These are phyloP conservation scores for Colletotrichum liaoningense DNA, from an alignment of 2,329 filamentous ascomycete genomes.

Conservation along the genomic window DNA sequence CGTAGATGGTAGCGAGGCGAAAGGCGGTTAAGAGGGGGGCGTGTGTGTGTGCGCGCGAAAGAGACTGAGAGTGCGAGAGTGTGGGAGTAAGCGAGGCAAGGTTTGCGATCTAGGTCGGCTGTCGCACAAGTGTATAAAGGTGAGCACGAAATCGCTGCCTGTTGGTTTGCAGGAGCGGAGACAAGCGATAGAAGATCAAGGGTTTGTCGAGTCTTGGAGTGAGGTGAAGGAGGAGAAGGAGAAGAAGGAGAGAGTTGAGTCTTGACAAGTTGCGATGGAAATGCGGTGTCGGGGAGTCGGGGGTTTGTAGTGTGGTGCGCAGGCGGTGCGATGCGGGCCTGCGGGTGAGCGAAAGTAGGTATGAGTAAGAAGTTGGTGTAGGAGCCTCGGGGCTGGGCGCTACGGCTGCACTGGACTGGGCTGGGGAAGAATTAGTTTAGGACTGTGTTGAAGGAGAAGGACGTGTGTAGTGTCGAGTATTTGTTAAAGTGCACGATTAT, in stretches of 20 bases:
- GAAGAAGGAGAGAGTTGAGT: slow-evolving; percentile 12
- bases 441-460: slow-evolving; percentile 15
- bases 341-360: slow-evolving; percentile 4
- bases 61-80: neutral
- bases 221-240: neutral
- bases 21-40: neutral
- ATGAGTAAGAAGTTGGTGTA: slow-evolving; percentile 7
- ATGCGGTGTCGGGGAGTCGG: slow-evolving; percentile 31
- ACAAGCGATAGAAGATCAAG: slow-evolving; percentile 1
- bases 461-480: slow-evolving; percentile 7
- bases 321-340: neutral
- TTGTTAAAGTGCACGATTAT: slow-evolving; percentile 1
- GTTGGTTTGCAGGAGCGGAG: neutral
- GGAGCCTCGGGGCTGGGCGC: slow-evolving; percentile 26
- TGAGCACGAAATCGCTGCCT: slow-evolving; percentile 6
- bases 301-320: slow-evolving; percentile 11
- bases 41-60: neutral
- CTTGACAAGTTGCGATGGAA: slow-evolving; percentile 19
- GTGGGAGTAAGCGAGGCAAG: neutral
- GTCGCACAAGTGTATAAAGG: slow-evolving; percentile 9
- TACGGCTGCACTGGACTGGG: slow-evolving; percentile 23
- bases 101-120: neutral
- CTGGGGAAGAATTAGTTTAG: slow-evolving; percentile 34
- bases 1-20: neutral
- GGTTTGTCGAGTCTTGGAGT: neutral